A percentile compares a stretch with the other conserved stretches of the same genome.
These are phyloP conservation scores for Cercis canadensis DNA, from an alignment of 306 rosid genomes.

Conservation along the genomic window DNA sequence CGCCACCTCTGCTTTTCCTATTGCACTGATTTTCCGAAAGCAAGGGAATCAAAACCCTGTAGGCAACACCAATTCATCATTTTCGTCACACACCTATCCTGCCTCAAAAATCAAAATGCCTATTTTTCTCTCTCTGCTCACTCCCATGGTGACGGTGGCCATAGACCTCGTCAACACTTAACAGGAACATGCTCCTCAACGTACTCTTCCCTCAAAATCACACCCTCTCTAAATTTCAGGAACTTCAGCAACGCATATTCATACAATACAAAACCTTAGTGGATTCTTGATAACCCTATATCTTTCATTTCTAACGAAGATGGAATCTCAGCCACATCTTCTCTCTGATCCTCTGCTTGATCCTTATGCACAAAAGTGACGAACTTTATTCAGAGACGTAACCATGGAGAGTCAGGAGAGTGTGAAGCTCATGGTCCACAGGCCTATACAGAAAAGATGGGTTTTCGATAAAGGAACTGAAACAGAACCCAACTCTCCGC, in stretches of 20 bases:
- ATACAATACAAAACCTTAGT: neutral
- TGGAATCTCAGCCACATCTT: conserved; percentile 28
- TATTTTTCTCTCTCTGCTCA: neutral
- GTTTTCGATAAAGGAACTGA: conserved; percentile 18
- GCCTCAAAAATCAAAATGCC: too few relatives aligned
- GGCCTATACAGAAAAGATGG: conserved; percentile 34
- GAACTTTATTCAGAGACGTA: neutral
- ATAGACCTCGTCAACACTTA: too few relatives aligned
- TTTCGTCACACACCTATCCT: neutral
- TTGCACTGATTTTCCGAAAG: conserved; percentile 40
- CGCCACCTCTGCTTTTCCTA: conserved; percentile 26
- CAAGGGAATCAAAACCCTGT: conserved; percentile 48
- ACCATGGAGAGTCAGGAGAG: conserved; percentile 72
- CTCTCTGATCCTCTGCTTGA: conserved; percentile 24
- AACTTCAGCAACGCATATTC: neutral
- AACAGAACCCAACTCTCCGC: conserved; percentile 35
- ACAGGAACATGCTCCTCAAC: too few relatives aligned
- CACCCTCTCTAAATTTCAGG: neutral
- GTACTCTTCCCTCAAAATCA: too few relatives aligned
- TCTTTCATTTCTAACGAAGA: conserved; percentile 13
- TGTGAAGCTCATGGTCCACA: conserved; percentile 49
- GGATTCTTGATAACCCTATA: neutral
- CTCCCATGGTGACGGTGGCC: too few relatives aligned
- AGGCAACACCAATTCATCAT: conserved; percentile 33
- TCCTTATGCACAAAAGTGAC: neutral